phyloP scores from a whole-genome alignment of 108 stramenopile species.

The Thalassiosira profunda region DNA sequence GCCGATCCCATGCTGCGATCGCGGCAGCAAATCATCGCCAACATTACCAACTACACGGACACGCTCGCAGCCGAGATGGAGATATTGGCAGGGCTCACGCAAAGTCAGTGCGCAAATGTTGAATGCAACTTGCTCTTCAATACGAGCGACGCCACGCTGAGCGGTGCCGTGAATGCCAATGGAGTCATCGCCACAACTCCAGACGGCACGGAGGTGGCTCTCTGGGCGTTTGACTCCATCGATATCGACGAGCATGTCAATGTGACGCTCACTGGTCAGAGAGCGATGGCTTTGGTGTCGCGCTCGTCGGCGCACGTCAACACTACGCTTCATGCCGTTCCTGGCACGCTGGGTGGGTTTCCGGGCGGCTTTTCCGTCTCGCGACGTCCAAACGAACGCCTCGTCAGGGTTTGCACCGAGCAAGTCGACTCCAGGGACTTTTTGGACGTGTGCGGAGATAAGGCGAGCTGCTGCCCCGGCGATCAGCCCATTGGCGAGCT shows the following conservation, averaged over 20 bases:
- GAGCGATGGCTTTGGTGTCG: constrained; percentile 69
- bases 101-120: constrained; percentile 54
- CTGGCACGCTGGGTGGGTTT: constrained; percentile 80
- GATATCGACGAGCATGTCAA: constrained; percentile 75
- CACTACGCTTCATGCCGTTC: constrained; percentile 51
- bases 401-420: constrained; percentile 46
- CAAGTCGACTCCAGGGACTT: constrained; percentile 22
- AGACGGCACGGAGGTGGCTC: constrained; percentile 76
- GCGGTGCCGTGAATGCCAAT: constrained; percentile 57
- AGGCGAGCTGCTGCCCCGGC: constrained; percentile 42
- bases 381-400: constrained; percentile 44
- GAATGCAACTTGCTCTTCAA: constrained; percentile 75
- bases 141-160: constrained; percentile 61
- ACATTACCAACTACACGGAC: constrained; percentile 42
- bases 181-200: constrained; percentile 58
- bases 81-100: constrained; percentile 16
- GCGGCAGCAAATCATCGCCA: constrained; percentile 22
- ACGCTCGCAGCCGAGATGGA: constrained; percentile 14
- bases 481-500: constrained; percentile 45
- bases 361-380: constrained; percentile 75
- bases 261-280: constrained; percentile 68
- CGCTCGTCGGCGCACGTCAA: constrained; percentile 65
- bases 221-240: constrained; percentile 80
- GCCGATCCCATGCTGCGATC: constrained; percentile 43
- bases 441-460: constrained; percentile 24